Base-by-base conservation (phyloP, 2,329 filamentous ascomycete genomes). In the Pleurostoma richardsiae region DNA sequence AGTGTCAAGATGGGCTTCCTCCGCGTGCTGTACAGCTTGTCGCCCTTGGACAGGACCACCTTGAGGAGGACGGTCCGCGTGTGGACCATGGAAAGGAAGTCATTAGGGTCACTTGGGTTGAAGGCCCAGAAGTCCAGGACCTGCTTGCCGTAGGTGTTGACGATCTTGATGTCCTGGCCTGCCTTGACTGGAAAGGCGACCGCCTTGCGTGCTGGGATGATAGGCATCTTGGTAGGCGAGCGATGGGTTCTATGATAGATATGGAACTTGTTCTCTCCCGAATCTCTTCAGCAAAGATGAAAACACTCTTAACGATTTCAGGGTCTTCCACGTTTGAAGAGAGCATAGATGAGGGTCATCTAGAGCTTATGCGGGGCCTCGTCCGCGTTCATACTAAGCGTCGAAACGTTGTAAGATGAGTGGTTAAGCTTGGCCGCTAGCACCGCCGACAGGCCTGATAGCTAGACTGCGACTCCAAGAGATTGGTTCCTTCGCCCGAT, bases 61-160 rank as follows among this genome's bases (percentile, higher is more conserved):
- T 58, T 61, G 4, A 53, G 52, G 4, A 62, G 54, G 5, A 63
- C 49, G 7, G 65, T 64, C 29, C 67, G 60, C 1, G 60, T 64
- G 51, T 71, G 68, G 4, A 64, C 59, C 65, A 68, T 68, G 38
- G 65, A 68, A 27, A 69, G 52, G 46, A 56, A 63, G 39, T 66
- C 62, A 41, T 59, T 46, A 29, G 53, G 33, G 43, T 66, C 56
- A n/a, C 43, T 58, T 0, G 68, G 57, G 8, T 68, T 65, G 49
- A 75, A 69, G 3, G 69, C 69, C 70, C 70, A 76, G 41, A 72
- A 73, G 53, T 76, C 73, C 39, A 76, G 61, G 26, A 76, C 72
- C 57, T 76, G 72, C 44, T 71, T 70, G 44, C 72, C 73, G 47
- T 68, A 57, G 2, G 71, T 73, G 56, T 76, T 75, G 54, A 63